Evolutionary conservation across 306 rosid genomes (phyloP), one percentile per base, ranked within the genome.

Genomic region (Chamaecrista fasciculata): DNA sequence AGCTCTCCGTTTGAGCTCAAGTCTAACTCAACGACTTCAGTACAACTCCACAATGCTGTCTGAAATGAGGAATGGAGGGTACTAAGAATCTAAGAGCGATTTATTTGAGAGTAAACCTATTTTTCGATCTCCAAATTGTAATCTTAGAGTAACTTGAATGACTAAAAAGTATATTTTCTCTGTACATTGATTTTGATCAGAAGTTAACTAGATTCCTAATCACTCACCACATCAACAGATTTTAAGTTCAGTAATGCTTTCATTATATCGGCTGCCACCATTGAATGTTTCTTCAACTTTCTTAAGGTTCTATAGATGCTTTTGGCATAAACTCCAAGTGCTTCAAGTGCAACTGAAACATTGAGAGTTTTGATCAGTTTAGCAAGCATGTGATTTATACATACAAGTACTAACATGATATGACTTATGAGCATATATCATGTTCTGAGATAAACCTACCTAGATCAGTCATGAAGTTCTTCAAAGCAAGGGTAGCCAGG

Each of bases 11-110:
- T 90, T 43, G 85, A 40, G 78, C 84, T 70, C 66, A 79, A 88
- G 57, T 90, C 94, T 72, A 86, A 61, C 81, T 81, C 91, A 50
- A 74, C 87, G 46, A 85, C 86, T 80, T 93, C 97, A 58, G 78
- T 72, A 77, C 89, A 90, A 76, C 81, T 86, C 98, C 97, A 93
- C 55, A 93, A 82, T 70, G 89, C 88, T 79, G 89, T 70, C 98
- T 94, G 58, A 46, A 75, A 66, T 24, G 20, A 57, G 16, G 25
- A 44, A 67, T 31, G 11, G n/a, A 31, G 46, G 60, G 53, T 11
- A 73, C 62, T 20, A 42, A 44, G 76, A 49, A n/a, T n/a, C n/a
- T n/a, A n/a, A n/a, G n/a, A n/a, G n/a, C n/a, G n/a, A n/a, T n/a
- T n/a, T n/a, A n/a, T n/a, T n/a, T n/a, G n/a, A n/a, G n/a, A n/a